phyloP scores from a whole-genome alignment of 2,329 filamentous ascomycete genomes.

The Atkinsonella hypoxylon region DNA sequence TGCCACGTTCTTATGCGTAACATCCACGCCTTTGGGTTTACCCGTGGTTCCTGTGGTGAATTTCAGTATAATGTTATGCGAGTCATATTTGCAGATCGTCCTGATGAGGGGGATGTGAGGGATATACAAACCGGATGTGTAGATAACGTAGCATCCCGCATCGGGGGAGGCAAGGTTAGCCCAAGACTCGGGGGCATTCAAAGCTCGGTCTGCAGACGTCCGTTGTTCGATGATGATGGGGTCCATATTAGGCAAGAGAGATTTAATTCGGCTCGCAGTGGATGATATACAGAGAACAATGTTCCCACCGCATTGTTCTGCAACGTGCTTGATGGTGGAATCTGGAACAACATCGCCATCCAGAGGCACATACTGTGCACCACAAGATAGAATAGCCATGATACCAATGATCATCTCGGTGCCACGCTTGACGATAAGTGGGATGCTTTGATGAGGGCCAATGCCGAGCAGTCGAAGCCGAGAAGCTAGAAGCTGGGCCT shows the following conservation, averaged over 20 bases:
- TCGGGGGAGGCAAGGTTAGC: constrained; percentile 23
- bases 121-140: constrained; percentile 35
- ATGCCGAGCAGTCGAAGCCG: constrained; percentile 28
- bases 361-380: constrained; percentile 47
- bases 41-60: constrained; percentile 35
- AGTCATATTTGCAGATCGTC: not conserved
- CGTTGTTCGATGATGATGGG: constrained; percentile 19
- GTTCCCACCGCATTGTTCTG: constrained; percentile 31
- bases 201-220: not conserved
- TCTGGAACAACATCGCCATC: constrained; percentile 42
- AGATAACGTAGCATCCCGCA: constrained; percentile 35
- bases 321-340: constrained; percentile 34
- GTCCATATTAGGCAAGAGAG: constrained; percentile 13
- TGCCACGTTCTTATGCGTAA: constrained; percentile 41
- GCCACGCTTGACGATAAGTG: constrained; percentile 42
- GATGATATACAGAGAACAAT: constrained; percentile 36
- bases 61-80: constrained; percentile 1
- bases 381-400: constrained; percentile 41
- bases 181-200: constrained; percentile 8
- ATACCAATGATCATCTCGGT: constrained; percentile 47
- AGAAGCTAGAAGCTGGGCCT: constrained; percentile 29
- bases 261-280: constrained; percentile 21
- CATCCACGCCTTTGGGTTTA: constrained; percentile 45
- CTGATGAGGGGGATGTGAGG: not conserved
- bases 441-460: constrained; percentile 33